Conservation (phyloP, 164 flowering plant genomes). For the grape (Vitis vinifera) region ASM3070453v1 NC_081807.1:12127001-12127500, state of each 20-base stretch:
- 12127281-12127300: conserved; percentile 94
- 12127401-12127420: conserved; percentile 50
- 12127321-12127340: conserved; percentile 97
- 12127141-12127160: too few species aligned
- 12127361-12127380: conserved; percentile 49
- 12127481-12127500: background rate
- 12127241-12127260: conserved; percentile 98
- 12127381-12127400: conserved; percentile 76
- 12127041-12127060: too few species aligned
- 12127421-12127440: conserved; percentile 77
- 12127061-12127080: too few species aligned
- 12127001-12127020: too few species aligned
- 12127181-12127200: conserved; percentile 86
- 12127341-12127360: conserved; percentile 56
- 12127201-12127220: conserved; percentile 65
- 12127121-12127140: too few species aligned
- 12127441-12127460: conserved; percentile 81
- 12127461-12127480: conserved; percentile 68
- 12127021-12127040: too few species aligned
- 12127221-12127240: conserved; percentile 91
- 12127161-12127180: conserved; percentile 56
- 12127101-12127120: too few species aligned
- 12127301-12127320: conserved; percentile 93
- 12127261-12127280: conserved; percentile 82
- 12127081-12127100: too few species aligned